These are phyloP conservation scores for Bipolaris gigantea DNA, from an alignment of 2,329 filamentous ascomycete genomes.

Conservation along the genomic window DNA sequence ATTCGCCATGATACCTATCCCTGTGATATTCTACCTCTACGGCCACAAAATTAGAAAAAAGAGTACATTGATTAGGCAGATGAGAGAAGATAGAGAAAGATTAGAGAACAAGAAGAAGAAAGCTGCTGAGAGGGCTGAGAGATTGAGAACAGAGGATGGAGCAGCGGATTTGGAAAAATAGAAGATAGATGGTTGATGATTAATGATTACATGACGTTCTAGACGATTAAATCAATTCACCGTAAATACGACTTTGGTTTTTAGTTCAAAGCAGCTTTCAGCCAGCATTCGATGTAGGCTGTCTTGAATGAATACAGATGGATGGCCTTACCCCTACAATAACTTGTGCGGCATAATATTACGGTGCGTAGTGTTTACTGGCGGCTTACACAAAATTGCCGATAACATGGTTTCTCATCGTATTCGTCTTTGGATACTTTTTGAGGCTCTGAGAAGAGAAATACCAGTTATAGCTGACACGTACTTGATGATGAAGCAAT, in stretches of 20 bases:
- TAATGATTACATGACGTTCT: background rate
- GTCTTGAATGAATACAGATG: no score
- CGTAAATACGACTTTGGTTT: background rate
- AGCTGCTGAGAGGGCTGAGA: slow-evolving; percentile 48
- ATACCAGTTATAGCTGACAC: background rate
- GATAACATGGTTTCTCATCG: background rate
- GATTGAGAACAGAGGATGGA: slow-evolving; percentile 16
- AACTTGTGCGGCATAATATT: background rate
- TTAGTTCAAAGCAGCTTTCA: background rate
- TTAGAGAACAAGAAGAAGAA: slow-evolving; percentile 45
- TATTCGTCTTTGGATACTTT: background rate
- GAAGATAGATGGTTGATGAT: slow-evolving; percentile 15
- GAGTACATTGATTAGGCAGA: slow-evolving; percentile 56
- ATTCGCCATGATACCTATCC: slow-evolving; percentile 74
- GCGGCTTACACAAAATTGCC: background rate
- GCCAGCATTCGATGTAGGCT: background rate
- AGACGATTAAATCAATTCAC: background rate
- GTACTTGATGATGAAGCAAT: background rate
- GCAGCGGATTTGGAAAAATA: slow-evolving; percentile 11
- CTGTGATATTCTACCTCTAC: slow-evolving; percentile 73
- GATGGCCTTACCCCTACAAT: background rate
- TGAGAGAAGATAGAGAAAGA: slow-evolving; percentile 50
- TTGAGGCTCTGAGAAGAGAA: background rate
- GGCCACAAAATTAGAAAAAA: slow-evolving; percentile 59
- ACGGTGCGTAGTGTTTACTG: background rate